Base-by-base conservation (phyloP, 441 rosid genomes). In the Pelargonium australe region DNA sequence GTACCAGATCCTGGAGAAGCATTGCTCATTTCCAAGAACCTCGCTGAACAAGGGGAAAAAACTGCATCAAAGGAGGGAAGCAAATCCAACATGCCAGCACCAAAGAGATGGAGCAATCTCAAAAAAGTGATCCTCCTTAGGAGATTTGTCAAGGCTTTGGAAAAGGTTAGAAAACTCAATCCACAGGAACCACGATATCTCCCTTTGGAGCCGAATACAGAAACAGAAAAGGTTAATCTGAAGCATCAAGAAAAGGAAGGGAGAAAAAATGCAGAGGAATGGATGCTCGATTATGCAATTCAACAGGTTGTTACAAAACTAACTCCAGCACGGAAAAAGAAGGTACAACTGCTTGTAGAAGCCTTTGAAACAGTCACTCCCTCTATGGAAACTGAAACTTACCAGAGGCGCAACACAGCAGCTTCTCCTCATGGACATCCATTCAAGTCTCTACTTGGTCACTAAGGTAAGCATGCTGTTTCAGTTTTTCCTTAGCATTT, bases 201-300 rank as follows among this genome's bases (percentile, higher is more conserved):
- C 65, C 87, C 86, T n/a, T 34, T 77, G 20, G 78, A 81, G 2
- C 78, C 83, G 0, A 78, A 65, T 17, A 60, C 72, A 34, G 92
- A 82, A 72, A 78, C 89, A 11, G 95, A 89, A 77, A 88, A 80
- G 55, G 89, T 95, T 74, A 76, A 68, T 64, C 78, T 92, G 14
- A 86, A 89, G 85, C 95, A 76, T 77, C 96, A 85, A 77, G 82
- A 68, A 67, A 78, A 70, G 57, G 84, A 75, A 58, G 89, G 82
- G 71, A 84, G 81, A 76, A 90, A 83, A 81, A 82, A 80, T 51
- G 75, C 82, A 0, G 99, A 90, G 23, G 97, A 90, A 75, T 95
- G 96, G 94, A 92, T 92, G 97, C 87, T 92, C 5, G 98, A 95
- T 80, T 78, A 81, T 70, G 83, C 96, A 44, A 90, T 95, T 71